A percentile compares a stretch with the other conserved stretches of the same genome.
Evolutionary conservation across 2,329 filamentous ascomycete genomes (phyloP).

Genomic region (Aspergillus quadricinctus): DNA sequence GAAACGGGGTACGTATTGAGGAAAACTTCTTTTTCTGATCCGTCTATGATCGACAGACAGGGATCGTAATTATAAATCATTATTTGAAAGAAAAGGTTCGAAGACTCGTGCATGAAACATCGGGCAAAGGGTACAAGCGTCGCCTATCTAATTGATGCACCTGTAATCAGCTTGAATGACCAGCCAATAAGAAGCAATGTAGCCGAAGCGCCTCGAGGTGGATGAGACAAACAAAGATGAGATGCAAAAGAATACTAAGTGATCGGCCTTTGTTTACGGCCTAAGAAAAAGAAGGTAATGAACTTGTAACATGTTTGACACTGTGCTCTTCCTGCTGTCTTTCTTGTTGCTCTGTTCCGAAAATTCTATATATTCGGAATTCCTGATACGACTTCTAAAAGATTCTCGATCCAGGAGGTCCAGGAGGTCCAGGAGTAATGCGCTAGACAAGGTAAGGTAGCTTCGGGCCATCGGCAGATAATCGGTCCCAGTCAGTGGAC

Average conservation of each 20-base stretch:
- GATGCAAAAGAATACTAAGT: neutral
- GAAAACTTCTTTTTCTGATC: neutral
- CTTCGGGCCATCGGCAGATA: neutral
- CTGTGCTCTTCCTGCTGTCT: neutral
- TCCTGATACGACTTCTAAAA: neutral
- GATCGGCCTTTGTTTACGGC: neutral
- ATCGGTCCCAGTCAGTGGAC: neutral
- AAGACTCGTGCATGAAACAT: neutral
- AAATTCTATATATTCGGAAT: neutral
- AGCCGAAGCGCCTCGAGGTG: neutral
- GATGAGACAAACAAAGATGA: neutral
- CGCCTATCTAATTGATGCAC: neutral
- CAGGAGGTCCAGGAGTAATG: neutral
- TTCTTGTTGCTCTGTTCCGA: neutral
- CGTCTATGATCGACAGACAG: neutral
- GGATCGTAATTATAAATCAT: neutral
- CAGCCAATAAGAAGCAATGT: neutral
- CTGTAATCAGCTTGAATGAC: neutral
- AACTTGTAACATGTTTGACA: neutral
- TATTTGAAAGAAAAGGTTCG: neutral
- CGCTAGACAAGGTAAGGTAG: neutral
- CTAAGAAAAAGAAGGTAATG: neutral
- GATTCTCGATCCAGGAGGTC: neutral
- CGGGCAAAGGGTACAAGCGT: neutral
- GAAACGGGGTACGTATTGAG: neutral